phyloP scores from a whole-genome alignment of 2,329 filamentous ascomycete species.

The Aspergillus terreus region DNA sequence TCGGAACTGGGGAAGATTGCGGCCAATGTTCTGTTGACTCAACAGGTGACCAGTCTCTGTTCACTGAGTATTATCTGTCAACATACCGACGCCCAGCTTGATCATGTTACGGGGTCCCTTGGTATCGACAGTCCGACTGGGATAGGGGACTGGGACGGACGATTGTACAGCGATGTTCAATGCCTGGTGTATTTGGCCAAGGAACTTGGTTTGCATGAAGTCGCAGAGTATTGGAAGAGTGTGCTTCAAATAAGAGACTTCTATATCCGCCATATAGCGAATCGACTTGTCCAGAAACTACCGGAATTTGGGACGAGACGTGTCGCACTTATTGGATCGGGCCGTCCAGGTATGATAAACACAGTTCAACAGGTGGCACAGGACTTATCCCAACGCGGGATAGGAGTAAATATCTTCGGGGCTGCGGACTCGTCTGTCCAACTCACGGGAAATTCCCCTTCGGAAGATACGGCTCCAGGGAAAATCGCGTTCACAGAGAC shows the following conservation, averaged over 20 bases:
- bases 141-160: not conserved
- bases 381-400: not conserved
- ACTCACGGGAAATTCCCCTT: not conserved
- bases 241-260: slow-evolving; percentile 11
- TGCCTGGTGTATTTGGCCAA: slow-evolving; percentile 16
- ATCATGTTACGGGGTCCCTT: slow-evolving; percentile 9
- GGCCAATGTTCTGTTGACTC: slow-evolving; percentile 11
- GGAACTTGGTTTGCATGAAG: slow-evolving; percentile 14
- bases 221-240: slow-evolving; percentile 16
- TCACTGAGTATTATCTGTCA: slow-evolving; percentile 12
- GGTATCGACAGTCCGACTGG: slow-evolving; percentile 6
- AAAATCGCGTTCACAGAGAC: not conserved
- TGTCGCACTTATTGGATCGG: not conserved
- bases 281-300: not conserved
- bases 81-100: slow-evolving; percentile 11
- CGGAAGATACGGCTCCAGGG: not conserved
- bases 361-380: not conserved
- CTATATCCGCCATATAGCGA: not conserved
- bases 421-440: not conserved
- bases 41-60: slow-evolving; percentile 14
- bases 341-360: not conserved
- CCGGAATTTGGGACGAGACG: not conserved
- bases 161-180: slow-evolving; percentile 9
- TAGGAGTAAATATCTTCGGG: not conserved
- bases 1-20: slow-evolving; percentile 14